Evolutionary conservation across 106 monocot genomes (phyloP), one percentile per base, ranked within the genome.

Genomic region (Dioscorea alata): DNA sequence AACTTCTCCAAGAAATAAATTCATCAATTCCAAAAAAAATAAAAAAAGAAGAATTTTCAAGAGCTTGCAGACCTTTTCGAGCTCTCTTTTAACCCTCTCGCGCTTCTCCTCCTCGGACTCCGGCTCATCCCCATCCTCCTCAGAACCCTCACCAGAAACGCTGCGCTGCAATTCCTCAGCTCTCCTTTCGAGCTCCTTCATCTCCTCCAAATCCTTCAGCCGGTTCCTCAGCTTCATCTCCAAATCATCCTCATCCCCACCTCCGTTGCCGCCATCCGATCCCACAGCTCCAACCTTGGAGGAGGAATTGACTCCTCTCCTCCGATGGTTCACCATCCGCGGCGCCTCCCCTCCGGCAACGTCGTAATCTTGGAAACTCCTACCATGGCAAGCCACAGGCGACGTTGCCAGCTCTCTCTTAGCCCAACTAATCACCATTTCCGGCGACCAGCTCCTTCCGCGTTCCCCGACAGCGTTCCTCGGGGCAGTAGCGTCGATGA

Each of bases 71-170:
- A 92, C 92, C 93, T 89, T 93, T 60, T 89, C 79, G 58, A 93
- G 93, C 69, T 93, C 89, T 35, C 85, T 71, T 13, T 88, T 69
- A 50, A 92, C 92, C 21, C 92, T 49, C 31, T 83, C 66, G 61
- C 85, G 66, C 83, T 89, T 89, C 81, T 85, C 80, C 78, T 88
- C 85, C 57, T 88, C 88, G n/a, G 70, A 71, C 77, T 83, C 86
- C 19, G 49, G 69, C 23, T 31, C 65, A 2, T 69, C 86, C 9
- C 22, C 65, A 7, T 33, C 72, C 64, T 52, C 68, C 63, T 49
- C 74, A 4, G 22, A 51, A 2, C 24, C 78, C 42, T 49, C 76
- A 15, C 33, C 71, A 2, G 71, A 59, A 1, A 66, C 56, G 49
- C 72, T 66, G 23, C 78, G 76, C 80, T 82, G 87, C 25, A 86